phyloP scores from a whole-genome alignment of 1,139 yeast species.

The Suhomyces kunorum region DNA sequence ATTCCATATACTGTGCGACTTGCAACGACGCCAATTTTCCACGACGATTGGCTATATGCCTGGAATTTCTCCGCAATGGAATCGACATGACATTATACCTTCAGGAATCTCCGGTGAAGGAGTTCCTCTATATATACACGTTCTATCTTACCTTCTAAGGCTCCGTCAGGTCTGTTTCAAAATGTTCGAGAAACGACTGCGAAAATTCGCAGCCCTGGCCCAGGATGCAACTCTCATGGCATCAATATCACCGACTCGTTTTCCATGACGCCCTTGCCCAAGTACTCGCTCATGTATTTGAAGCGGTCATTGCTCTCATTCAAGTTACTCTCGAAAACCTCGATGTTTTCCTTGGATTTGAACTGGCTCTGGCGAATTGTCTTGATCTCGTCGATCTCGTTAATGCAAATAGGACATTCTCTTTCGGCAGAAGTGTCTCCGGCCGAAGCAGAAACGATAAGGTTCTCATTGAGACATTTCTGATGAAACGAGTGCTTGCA shows the following conservation, averaged over 20 bases:
- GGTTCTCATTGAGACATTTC: conserved; percentile 63
- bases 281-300: conserved; percentile 73
- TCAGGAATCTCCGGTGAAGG: too few relatives aligned
- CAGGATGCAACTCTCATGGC: background rate
- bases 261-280: conserved; percentile 87
- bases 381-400: conserved; percentile 65
- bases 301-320: conserved; percentile 65
- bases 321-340: conserved; percentile 61
- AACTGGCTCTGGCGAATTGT: conserved; percentile 62
- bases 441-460: conserved; percentile 23
- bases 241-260: conserved; percentile 26
- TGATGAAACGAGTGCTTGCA: conserved; percentile 90
- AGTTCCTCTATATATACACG: too few relatives aligned
- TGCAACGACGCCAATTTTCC: background rate
- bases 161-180: conserved; percentile 3
- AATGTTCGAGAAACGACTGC: background rate
- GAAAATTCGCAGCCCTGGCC: conserved; percentile 1
- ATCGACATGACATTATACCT: too few relatives aligned
- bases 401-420: conserved; percentile 73
- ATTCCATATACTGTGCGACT: too few relatives aligned
- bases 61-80: conserved; percentile 1
- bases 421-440: conserved; percentile 21
- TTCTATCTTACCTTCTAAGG: too few relatives aligned
- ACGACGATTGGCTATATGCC: background rate
- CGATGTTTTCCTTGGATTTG: conserved; percentile 61